Evolutionary conservation across 2,329 filamentous ascomycete species (phyloP).

Genomic region (Boeremia lycopersici): DNA sequence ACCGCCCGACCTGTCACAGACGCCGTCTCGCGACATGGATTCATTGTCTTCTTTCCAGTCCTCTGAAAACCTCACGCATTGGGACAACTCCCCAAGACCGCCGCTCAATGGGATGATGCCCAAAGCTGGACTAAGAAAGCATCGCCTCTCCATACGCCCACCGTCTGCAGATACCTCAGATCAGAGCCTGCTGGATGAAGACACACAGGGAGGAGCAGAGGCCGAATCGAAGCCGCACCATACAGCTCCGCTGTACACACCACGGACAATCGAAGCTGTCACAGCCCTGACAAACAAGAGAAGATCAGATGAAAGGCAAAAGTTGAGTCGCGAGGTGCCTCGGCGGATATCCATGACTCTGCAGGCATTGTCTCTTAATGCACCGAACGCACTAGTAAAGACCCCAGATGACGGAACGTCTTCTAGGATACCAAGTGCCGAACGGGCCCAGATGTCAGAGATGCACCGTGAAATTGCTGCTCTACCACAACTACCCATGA

Average conservation of each 20-base stretch:
- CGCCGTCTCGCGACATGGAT: conserved; percentile 34
- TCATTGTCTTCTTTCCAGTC: conserved; percentile 35
- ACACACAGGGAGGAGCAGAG: conserved; percentile 11
- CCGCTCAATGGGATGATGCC: conserved; percentile 13
- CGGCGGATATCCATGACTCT: conserved; percentile 31
- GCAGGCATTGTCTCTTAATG: conserved; percentile 29
- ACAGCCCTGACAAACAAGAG: conserved; percentile 21
- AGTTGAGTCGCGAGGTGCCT: conserved; percentile 34
- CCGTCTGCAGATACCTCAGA: conserved; percentile 17
- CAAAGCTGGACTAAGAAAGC: conserved; percentile 14
- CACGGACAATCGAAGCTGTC: conserved; percentile 17
- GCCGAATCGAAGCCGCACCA: conserved; percentile 14
- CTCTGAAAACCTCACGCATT: conserved; percentile 27
- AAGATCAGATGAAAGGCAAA: conserved; percentile 21
- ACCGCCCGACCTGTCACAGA: conserved; percentile 35
- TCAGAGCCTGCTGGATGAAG: conserved; percentile 12
- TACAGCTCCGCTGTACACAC: conserved; percentile 23
- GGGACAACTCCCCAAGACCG: conserved; percentile 20
- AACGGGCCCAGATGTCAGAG: conserved; percentile 31
- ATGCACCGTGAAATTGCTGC: conserved; percentile 40
- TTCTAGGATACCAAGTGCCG: conserved; percentile 19
- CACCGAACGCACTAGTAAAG: conserved; percentile 15
- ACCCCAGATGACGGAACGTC: conserved; percentile 6
- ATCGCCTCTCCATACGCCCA: conserved; percentile 20
- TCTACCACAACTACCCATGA: conserved; percentile 38